Evolutionary conservation across 139 green algal species (phyloP).

Genomic region (Ettlia oleoabundans): DNA sequence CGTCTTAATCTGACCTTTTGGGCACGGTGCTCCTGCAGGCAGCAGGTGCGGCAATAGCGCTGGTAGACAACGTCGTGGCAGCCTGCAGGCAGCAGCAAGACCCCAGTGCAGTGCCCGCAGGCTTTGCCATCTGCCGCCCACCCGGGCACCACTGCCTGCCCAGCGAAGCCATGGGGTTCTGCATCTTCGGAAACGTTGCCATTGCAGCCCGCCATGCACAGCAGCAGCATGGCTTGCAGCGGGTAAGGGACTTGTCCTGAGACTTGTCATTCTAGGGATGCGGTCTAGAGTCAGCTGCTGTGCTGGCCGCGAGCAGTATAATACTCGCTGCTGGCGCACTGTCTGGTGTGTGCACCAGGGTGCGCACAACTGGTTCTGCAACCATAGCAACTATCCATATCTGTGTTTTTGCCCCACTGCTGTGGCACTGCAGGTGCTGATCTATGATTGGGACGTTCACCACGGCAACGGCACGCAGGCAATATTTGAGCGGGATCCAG

Average conservation of each 20-base stretch:
- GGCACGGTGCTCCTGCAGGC: slow-evolving; percentile 21
- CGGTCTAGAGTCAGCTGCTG: too few relatives aligned
- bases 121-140: slow-evolving; percentile 82
- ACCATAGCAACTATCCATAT: too few relatives aligned
- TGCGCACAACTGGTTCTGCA: too few relatives aligned
- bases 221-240: slow-evolving; percentile 39
- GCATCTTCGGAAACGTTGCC: slow-evolving; percentile 81
- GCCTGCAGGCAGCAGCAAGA: background rate
- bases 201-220: slow-evolving; percentile 76
- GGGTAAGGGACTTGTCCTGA: too few relatives aligned
- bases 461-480: slow-evolving; percentile 87
- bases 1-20: too few relatives aligned
- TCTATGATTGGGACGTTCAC: slow-evolving; percentile 94
- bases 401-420: too few relatives aligned
- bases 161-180: slow-evolving; percentile 73
- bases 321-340: too few relatives aligned
- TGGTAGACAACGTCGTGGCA: slow-evolving; percentile 53
- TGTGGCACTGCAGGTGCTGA: too few relatives aligned
- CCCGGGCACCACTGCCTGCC: slow-evolving; percentile 88
- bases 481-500: slow-evolving; percentile 77
- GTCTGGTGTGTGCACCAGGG: too few relatives aligned
- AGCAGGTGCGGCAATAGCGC: slow-evolving; percentile 45
- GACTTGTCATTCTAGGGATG: too few relatives aligned
- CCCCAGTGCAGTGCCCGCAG: slow-evolving; percentile 20
- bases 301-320: too few relatives aligned